Base-by-base conservation (phyloP, 148 eudicot genomes). In the Spergularia bocconei region DNA sequence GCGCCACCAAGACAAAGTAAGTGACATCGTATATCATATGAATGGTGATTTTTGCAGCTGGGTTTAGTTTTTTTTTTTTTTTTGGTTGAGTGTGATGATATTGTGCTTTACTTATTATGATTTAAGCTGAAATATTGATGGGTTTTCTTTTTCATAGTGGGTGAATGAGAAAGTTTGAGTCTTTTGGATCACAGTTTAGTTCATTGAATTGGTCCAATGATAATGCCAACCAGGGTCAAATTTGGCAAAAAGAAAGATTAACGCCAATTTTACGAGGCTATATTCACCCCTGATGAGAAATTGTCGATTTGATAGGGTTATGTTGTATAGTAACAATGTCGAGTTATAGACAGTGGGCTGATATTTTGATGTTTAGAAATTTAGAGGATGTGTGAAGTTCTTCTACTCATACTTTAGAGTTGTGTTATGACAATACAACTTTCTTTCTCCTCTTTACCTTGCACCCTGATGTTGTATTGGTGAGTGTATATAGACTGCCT, bases 1-100 rank as follows among this genome's bases (percentile, higher is more conserved):
- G 76, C 96, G 87, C 51, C 98, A 95, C 79, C 91, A 95, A 81
- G 98, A 95, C 77, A 90, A 82, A 81, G 98, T 90, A 68, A 58
- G 93, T 13, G 1, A 7, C 72, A 75, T 78, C 33, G 11, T 36
- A 7, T 76, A 75, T 78, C 41, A 13, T 36, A 7, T 23, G 20
- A 48, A 72, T 17, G 13, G 10, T 14, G 3, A 44, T 65, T 23
- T 19, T 29, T 17, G 4, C 7, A 21, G 21, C 5, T 25, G 25
- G 23, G 5, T 67, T 74, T 62, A 19, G n/a, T 12, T 58, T 29
- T 29, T 29, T 29, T 29, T 29, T 29, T 13, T 29, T 29, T 29
- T 29, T 13, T 68, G 14, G 21, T 39, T 38, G 23, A 5, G 2
- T 60, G 3, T 15, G 4, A 3, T 65, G 13, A 6, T 38, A 29